Conservation (phyloP, 1,284 basidiomycete genomes). For the Naganishia albida region DNA sequence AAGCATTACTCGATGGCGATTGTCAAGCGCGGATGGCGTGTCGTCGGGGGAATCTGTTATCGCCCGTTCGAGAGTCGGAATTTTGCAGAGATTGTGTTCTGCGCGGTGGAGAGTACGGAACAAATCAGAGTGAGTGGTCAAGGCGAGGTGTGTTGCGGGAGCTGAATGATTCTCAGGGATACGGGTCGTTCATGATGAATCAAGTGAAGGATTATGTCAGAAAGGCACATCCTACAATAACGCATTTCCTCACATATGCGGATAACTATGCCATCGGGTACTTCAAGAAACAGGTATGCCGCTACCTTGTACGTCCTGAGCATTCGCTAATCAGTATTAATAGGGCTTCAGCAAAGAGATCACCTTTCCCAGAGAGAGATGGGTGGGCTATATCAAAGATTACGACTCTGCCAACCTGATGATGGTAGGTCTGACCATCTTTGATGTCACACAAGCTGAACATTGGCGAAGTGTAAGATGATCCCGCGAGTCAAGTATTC, state of each 20-base stretch:
- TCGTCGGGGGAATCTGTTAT: conserved; percentile 97
- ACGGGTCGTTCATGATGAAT: conserved; percentile 98
- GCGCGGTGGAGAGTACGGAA: conserved; percentile 93
- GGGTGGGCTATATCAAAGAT: conserved; percentile 99
- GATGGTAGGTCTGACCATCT: conserved; percentile 60
- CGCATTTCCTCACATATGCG: conserved; percentile 96
- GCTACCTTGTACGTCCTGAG: conserved; percentile 20
- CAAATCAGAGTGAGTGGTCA: conserved; percentile 81
- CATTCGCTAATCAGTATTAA: background rate
- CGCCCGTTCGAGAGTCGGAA: conserved; percentile 91
- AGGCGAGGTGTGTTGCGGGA: background rate
- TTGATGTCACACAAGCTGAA: background rate
- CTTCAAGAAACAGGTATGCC: conserved; percentile 83
- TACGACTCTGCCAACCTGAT: conserved; percentile 99
- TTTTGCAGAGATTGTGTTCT: conserved; percentile 99
- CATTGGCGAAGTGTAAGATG: conserved; percentile 70
- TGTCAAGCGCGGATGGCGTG: conserved; percentile 90
- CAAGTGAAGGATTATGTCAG: conserved; percentile 94
- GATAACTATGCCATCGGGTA: conserved; percentile 99
- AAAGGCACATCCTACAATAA: conserved; percentile 73
- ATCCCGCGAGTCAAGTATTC: conserved; percentile 87
- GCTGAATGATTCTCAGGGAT: conserved; percentile 64
- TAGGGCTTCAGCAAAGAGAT: conserved; percentile 95
- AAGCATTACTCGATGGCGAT: conserved; percentile 93
- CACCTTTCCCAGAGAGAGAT: conserved; percentile 80